Evolutionary conservation across 176 grass and related monocot species (phyloP).

Genomic region (Ensete glaucum): DNA sequence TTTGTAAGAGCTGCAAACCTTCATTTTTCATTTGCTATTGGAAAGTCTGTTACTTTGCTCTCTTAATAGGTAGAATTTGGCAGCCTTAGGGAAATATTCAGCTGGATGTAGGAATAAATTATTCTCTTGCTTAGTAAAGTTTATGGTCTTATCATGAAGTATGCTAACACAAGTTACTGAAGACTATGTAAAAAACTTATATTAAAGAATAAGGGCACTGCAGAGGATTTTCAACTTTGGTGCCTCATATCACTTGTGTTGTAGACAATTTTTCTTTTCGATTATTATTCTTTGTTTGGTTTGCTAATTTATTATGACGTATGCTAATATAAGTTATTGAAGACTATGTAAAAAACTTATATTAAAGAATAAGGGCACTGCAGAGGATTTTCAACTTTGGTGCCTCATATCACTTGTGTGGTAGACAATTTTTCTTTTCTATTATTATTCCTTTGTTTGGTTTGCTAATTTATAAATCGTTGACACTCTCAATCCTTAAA

Average conservation of each 20-base stretch:
- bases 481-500: no score
- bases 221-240: not conserved
- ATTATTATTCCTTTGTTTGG: no score
- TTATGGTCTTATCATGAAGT: not conserved
- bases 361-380: not conserved
- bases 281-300: no score
- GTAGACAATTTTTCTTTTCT: no score
- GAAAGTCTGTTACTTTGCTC: no score
- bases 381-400: not conserved
- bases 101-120: not conserved
- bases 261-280: no score
- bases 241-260: not conserved
- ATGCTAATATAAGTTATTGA: no score
- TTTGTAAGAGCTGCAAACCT: not conserved
- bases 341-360: not conserved
- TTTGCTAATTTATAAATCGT: no score
- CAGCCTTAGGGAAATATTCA: not conserved
- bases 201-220: not conserved
- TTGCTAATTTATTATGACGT: no score
- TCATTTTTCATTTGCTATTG: not conserved
- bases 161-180: not conserved
- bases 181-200: not conserved
- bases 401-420: not conserved
- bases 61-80: not conserved
- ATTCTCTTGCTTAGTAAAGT: not conserved